phyloP scores from a whole-genome alignment of 208 protist genomes.

The Blastocrithidia nonstop region DNA sequence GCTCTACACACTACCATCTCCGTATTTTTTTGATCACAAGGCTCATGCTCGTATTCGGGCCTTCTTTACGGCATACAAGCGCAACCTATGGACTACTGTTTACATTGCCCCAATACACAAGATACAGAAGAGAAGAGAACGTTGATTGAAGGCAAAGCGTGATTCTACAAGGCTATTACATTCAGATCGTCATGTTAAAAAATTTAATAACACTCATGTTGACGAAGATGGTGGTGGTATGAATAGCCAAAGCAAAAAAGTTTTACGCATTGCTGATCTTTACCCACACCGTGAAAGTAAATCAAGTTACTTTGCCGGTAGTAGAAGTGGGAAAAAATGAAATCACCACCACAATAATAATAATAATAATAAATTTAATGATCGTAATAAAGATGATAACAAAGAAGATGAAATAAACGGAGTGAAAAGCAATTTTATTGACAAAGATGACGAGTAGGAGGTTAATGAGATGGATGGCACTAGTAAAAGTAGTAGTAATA shows the following conservation, averaged over 20 bases:
- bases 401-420: not conserved
- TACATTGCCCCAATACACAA: conserved; percentile 20
- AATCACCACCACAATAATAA: not conserved
- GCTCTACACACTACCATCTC: conserved; percentile 37
- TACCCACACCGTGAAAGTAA: no score
- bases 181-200: no score
- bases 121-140: not conserved
- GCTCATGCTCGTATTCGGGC: conserved; percentile 27
- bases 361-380: not conserved
- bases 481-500: not conserved
- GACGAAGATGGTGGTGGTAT: not conserved
- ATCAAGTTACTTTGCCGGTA: no score
- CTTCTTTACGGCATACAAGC: conserved; percentile 37
- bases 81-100: conserved; percentile 13
- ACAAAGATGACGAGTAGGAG: not conserved
- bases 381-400: not conserved
- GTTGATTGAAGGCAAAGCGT: not conserved
- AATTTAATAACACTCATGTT: not conserved
- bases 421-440: conserved; percentile 1
- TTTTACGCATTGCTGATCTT: no score
- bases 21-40: conserved; percentile 33
- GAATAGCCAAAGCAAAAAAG: not conserved
- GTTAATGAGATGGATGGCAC: not conserved
- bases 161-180: not conserved
- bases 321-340: not conserved